phyloP scores from a whole-genome alignment of 2,329 filamentous ascomycete species.

The Furcasterigmium sp. region DNA sequence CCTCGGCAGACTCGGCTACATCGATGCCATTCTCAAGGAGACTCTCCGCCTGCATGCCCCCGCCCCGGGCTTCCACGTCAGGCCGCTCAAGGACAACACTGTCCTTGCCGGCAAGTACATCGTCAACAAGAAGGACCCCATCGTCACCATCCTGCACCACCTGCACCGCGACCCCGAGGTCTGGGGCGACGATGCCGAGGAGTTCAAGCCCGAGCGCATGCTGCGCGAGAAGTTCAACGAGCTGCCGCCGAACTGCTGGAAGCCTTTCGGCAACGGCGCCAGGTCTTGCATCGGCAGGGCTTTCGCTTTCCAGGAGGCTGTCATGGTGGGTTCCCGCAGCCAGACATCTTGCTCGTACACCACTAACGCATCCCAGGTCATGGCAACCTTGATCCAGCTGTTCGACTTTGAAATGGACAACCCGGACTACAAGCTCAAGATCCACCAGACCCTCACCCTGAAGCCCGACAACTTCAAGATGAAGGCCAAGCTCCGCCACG shows the following conservation, averaged over 20 bases:
- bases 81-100: constrained; percentile 40
- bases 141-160: constrained; percentile 44
- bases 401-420: constrained; percentile 55
- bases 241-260: constrained; percentile 47
- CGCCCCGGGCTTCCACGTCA: constrained; percentile 52
- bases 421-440: constrained; percentile 50
- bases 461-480: constrained; percentile 62
- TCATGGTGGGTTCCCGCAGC: too few relatives aligned
- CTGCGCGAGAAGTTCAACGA: constrained; percentile 60
- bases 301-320: constrained; percentile 48
- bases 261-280: constrained; percentile 49
- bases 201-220: constrained; percentile 70
- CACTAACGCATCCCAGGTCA: constrained; percentile 30
- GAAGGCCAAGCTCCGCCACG: constrained; percentile 48
- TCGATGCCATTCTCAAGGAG: constrained; percentile 61
- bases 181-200: constrained; percentile 58
- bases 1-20: constrained; percentile 59
- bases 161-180: constrained; percentile 59
- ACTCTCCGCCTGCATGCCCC: constrained; percentile 58
- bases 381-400: constrained; percentile 63
- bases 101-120: constrained; percentile 58
- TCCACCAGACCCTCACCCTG: constrained; percentile 53
- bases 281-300: constrained; percentile 46
- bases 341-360: too few relatives aligned
- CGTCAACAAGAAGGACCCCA: constrained; percentile 44